Percentiles rank a stretch among this genome's conserved stretches.
phyloP scores from a whole-genome alignment of 2,329 filamentous ascomycete species.

The Madurella fahalii region DNA sequence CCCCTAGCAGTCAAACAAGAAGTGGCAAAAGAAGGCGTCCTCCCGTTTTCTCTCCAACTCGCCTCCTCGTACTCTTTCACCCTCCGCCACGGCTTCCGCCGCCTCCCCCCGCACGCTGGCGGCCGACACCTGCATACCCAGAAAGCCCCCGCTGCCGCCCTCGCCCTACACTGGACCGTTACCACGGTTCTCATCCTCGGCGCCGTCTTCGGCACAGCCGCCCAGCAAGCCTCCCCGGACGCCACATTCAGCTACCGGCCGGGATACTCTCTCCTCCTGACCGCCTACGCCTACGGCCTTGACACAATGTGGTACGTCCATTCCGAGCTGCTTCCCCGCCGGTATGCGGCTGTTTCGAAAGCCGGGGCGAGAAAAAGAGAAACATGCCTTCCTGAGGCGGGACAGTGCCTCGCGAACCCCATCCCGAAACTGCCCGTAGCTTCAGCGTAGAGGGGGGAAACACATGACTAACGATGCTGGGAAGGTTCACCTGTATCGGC shows the following conservation, averaged over 20 bases:
- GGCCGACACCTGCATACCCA: conserved; percentile 8
- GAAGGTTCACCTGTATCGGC: conserved; percentile 17
- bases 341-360: no score
- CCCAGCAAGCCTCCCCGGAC: not conserved
- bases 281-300: conserved; percentile 15
- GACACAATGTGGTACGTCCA: no score
- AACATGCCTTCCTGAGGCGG: no score
- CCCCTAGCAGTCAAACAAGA: conserved; percentile 16
- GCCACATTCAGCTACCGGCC: conserved; percentile 6
- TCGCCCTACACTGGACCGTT: conserved; percentile 16
- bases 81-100: conserved; percentile 15
- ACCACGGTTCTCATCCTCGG: conserved; percentile 15
- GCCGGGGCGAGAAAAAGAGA: no score
- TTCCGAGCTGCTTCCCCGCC: no score
- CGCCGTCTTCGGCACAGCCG: conserved; percentile 6
- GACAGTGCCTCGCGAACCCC: no score
- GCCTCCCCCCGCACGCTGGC: conserved; percentile 6
- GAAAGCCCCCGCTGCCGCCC: conserved; percentile 14
- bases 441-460: no score
- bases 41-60: conserved; percentile 15
- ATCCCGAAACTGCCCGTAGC: no score
- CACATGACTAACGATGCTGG: no score
- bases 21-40: conserved; percentile 17
- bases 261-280: conserved; percentile 12
- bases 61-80: conserved; percentile 18